These are phyloP conservation scores for Dactylellina parvicollis DNA, from an alignment of 2,329 filamentous ascomycete genomes.

Conservation along the genomic window DNA sequence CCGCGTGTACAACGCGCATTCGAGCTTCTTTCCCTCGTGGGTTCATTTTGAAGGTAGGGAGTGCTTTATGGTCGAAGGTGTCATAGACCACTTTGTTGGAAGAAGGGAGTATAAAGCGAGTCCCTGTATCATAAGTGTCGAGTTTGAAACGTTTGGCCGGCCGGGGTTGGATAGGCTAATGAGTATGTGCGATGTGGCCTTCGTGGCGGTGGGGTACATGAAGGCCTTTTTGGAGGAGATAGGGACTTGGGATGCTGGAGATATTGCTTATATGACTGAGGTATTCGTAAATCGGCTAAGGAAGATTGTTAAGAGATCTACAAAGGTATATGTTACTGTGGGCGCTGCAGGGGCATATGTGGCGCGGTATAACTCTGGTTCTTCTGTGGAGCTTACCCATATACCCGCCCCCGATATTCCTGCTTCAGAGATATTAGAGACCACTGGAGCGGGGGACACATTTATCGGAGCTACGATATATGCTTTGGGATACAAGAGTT, in stretches of 20 bases:
- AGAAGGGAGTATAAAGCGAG: slow-evolving; percentile 11
- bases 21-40: slow-evolving; percentile 52
- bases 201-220: slow-evolving; percentile 53
- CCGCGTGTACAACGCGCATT: slow-evolving; percentile 40
- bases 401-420: slow-evolving; percentile 31
- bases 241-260: slow-evolving; percentile 6
- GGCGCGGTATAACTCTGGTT: background rate
- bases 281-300: slow-evolving; percentile 4
- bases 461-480: slow-evolving; percentile 56
- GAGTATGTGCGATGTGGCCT: slow-evolving; percentile 47
- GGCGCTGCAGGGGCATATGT: slow-evolving; percentile 37
- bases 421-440: slow-evolving; percentile 51
- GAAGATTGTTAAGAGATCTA: slow-evolving; percentile 7
- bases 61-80: slow-evolving; percentile 49
- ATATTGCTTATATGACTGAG: slow-evolving; percentile 15
- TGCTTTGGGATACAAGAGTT: slow-evolving; percentile 33
- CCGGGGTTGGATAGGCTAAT: slow-evolving; percentile 52
- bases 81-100: slow-evolving; percentile 33
- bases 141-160: slow-evolving; percentile 54
- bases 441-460: slow-evolving; percentile 56
- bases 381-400: slow-evolving; percentile 13
- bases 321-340: slow-evolving; percentile 23
- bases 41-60: slow-evolving; percentile 56
- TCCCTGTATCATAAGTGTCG: slow-evolving; percentile 47
- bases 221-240: slow-evolving; percentile 21